Percentiles rank a stretch among this genome's conserved stretches.
These are phyloP conservation scores for Clitopilus hobsonii DNA, from an alignment of 768 basidiomycete genomes.

Conservation along the genomic window DNA sequence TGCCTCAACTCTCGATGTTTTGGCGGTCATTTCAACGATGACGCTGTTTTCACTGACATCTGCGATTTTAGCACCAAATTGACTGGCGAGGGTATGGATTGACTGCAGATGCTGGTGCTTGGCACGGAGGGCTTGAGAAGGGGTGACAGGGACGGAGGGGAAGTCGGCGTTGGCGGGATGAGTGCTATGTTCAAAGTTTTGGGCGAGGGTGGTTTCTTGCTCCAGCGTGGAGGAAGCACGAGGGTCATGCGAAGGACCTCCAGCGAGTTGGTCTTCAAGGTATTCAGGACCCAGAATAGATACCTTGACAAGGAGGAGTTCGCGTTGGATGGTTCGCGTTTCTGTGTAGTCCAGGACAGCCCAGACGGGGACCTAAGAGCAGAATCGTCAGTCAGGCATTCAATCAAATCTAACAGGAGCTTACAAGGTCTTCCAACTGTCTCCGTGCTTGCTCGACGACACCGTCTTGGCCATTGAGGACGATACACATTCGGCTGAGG, in stretches of 20 bases:
- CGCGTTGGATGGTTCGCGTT: slow-evolving; percentile 86
- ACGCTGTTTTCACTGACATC: slow-evolving; percentile 94
- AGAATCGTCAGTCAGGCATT: not conserved
- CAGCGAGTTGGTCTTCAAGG: slow-evolving; percentile 84
- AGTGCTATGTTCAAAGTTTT: slow-evolving; percentile 68
- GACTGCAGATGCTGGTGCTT: slow-evolving; percentile 89
- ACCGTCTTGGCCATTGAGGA: slow-evolving; percentile 93
- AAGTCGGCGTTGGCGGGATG: slow-evolving; percentile 28
- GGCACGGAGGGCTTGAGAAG: slow-evolving; percentile 81
- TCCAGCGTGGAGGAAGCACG: slow-evolving; percentile 58
- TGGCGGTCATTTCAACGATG: slow-evolving; percentile 92
- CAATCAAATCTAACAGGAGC: slow-evolving; percentile 23
- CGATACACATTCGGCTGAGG: slow-evolving; percentile 96
- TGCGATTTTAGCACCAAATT: slow-evolving; percentile 91
- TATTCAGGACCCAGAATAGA: slow-evolving; percentile 98
- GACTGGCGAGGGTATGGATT: slow-evolving; percentile 76
- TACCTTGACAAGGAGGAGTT: slow-evolving; percentile 92
- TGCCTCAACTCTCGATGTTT: slow-evolving; percentile 87
- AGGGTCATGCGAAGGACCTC: slow-evolving; percentile 81
- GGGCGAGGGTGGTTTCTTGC: slow-evolving; percentile 68
- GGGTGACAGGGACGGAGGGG: slow-evolving; percentile 42
- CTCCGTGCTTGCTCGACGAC: slow-evolving; percentile 96
- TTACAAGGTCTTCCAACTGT: slow-evolving; percentile 92
- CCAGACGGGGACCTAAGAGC: slow-evolving; percentile 90
- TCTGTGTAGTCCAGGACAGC: slow-evolving; percentile 97